Evolutionary conservation across 441 rosid genomes (phyloP), one percentile per base, ranked within the genome.

Genomic region (Croton setiger): DNA sequence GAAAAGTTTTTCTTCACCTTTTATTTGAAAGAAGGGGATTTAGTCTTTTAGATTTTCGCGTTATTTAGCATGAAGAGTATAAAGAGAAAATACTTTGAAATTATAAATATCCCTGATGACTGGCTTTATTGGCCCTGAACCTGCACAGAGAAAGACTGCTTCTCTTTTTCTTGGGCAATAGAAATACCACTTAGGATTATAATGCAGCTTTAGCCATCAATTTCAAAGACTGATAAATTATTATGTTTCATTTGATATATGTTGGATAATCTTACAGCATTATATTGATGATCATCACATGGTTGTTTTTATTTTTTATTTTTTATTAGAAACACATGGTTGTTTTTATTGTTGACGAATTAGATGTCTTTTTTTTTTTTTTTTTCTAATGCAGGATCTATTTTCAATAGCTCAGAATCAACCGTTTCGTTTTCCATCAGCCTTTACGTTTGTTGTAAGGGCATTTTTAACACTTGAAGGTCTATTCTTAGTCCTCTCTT

Each of bases 381-480:
- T 57, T 45, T 55, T 17, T 66, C 77, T 48, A 48, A 23, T 65
- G 79, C 86, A 93, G 98, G 98, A 94, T 72, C 83, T 94, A 76
- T 94, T 94, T 86, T 86, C 98, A 72, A 87, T 94, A 74, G 91
- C 96, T 67, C 96, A 80, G 69, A 96, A 94, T 76, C 98, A 94
- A 73, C 97, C 96, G 60, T 91, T 94, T 74, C 88, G 96, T 60
- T 87, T 94, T 70, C 98, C 98, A 45, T 86, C 96, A 62, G 87
- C 97, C 14, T 88, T 94, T 70, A 82, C 97, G 65, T 94, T 91
- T 79, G 92, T 94, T 72, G 49, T 94, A 36, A 79, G 96, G 80
- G 95, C 98, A 67, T 94, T 94, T 76, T 86, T 97, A 73, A 91
- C 96, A 3, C 97, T 94, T 2, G 98, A 94, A 82, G 97, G 98